A percentile compares a stretch with the other conserved stretches of the same genome.
Evolutionary conservation across 2,329 filamentous ascomycete genomes (phyloP).

Genomic region (Neonectria punicea): DNA sequence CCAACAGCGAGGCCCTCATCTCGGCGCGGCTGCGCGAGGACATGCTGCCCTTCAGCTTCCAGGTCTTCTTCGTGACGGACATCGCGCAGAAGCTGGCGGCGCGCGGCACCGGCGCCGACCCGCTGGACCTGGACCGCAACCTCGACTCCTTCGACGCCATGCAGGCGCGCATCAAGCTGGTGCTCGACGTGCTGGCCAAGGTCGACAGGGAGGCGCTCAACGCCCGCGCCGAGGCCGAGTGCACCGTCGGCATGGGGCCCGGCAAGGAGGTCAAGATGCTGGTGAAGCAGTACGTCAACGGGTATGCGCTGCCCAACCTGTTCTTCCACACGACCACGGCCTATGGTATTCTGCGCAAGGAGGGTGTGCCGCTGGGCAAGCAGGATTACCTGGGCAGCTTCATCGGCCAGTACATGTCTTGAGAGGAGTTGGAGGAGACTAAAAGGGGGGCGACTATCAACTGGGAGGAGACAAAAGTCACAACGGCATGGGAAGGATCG

Average conservation of each 20-base stretch:
- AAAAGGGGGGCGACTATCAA: not conserved
- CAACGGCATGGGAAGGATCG: not conserved
- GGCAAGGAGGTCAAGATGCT: slow-evolving; percentile 40
- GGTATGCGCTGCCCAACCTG: slow-evolving; percentile 67
- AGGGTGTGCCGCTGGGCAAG: slow-evolving; percentile 73
- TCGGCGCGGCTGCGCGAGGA: slow-evolving; percentile 50
- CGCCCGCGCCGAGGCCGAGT: slow-evolving; percentile 40
- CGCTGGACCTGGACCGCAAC: slow-evolving; percentile 40
- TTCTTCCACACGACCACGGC: slow-evolving; percentile 71
- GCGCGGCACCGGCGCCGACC: slow-evolving; percentile 47
- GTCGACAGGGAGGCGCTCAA: slow-evolving; percentile 49
- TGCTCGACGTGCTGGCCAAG: slow-evolving; percentile 45
- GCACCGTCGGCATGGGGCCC: slow-evolving; percentile 47
- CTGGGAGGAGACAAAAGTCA: not conserved
- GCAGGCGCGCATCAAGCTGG: slow-evolving; percentile 48
- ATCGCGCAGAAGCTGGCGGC: slow-evolving; percentile 46
- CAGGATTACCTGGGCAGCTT: slow-evolving; percentile 59
- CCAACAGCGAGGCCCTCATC: slow-evolving; percentile 47
- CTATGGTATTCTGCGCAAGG: slow-evolving; percentile 69
- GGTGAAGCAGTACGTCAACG: slow-evolving; percentile 55
- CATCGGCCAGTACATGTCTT: slow-evolving; percentile 40
- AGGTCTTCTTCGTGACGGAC: slow-evolving; percentile 50
- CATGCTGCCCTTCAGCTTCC: slow-evolving; percentile 57
- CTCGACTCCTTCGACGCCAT: slow-evolving; percentile 49
- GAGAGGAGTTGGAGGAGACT: not conserved